phyloP scores from a whole-genome alignment of 176 grass and related monocot species.

The Oryza australiensis region DNA sequence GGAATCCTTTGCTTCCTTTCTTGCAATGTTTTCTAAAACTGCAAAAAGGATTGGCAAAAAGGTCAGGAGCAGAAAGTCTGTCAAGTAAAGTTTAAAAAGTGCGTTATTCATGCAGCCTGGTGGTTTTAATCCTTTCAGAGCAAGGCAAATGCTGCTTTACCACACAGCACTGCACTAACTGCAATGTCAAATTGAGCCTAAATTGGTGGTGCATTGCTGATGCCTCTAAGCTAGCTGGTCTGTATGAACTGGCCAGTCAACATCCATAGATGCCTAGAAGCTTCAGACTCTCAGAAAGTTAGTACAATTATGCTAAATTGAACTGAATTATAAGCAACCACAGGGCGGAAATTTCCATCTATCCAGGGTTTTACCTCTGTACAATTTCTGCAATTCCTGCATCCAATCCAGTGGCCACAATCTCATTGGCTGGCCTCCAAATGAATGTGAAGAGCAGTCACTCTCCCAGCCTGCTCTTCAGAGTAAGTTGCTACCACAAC shows the following conservation, averaged over 20 bases:
- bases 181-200: constrained; percentile 22
- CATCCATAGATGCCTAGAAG: constrained; percentile 34
- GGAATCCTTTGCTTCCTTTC: constrained; percentile 16
- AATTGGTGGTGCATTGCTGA: constrained; percentile 8
- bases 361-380: not conserved
- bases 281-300: constrained; percentile 18
- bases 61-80: not conserved
- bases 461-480: constrained; percentile 10
- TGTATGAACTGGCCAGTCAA: not conserved
- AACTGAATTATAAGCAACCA: not conserved
- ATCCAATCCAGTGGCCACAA: constrained; percentile 31
- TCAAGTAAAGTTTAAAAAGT: constrained; percentile 7
- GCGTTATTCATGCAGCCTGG: constrained; percentile 43
- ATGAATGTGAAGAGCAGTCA: not conserved
- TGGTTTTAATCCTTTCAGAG: constrained; percentile 30
- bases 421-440: constrained; percentile 36
- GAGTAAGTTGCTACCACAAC: constrained; percentile 23
- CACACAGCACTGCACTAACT: constrained; percentile 1
- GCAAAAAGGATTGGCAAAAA: not conserved
- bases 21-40: not conserved
- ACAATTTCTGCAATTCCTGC: constrained; percentile 2
- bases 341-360: not conserved
- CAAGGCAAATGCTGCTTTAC: constrained; percentile 36
- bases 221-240: constrained; percentile 18
- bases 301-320: not conserved